Evolutionary conservation across 805 yeast genomes (phyloP).

Genomic region (Myxozyma sirexii): DNA sequence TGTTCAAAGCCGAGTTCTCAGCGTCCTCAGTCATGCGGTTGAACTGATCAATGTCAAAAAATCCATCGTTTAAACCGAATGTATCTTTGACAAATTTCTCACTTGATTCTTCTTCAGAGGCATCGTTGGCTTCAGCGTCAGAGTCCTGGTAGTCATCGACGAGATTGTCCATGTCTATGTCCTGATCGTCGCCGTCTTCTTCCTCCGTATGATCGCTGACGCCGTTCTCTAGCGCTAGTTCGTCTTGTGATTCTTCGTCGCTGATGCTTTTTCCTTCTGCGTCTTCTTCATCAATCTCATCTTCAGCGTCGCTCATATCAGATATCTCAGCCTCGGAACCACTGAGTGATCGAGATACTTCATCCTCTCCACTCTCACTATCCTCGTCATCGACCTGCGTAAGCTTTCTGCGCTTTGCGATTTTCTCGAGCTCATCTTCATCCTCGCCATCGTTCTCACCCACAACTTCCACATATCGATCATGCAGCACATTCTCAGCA

Average conservation of each 20-base stretch:
- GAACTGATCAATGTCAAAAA: constrained; percentile 83
- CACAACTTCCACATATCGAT: constrained; percentile 52
- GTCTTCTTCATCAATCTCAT: constrained; percentile 28
- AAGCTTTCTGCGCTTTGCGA: constrained; percentile 27
- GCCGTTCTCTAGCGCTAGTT: constrained; percentile 26
- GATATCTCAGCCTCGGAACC: constrained; percentile 14
- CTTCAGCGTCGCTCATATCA: constrained; percentile 28
- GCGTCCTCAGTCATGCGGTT: constrained; percentile 66
- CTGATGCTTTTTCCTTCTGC: constrained; percentile 21
- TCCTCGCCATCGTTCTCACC: constrained; percentile 39
- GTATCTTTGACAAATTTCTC: constrained; percentile 49
- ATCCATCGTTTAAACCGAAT: constrained; percentile 76
- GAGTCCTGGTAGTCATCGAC: constrained; percentile 45
- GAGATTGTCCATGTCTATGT: constrained; percentile 41
- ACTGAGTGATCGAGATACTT: background rate
- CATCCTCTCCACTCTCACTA: constrained; percentile 14
- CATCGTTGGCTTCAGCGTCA: constrained; percentile 36
- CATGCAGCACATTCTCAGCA: constrained; percentile 62
- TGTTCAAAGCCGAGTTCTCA: constrained; percentile 28
- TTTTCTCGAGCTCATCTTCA: constrained; percentile 27
- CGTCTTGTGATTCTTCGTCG: constrained; percentile 24
- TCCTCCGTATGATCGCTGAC: constrained; percentile 18
- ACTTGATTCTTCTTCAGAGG: constrained; percentile 37
- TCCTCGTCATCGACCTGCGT: constrained; percentile 35
- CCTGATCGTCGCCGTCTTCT: constrained; percentile 36